A percentile compares a stretch with the other conserved stretches of the same genome.
phyloP scores from a whole-genome alignment of 257 asterid species.

The Capsicum pubescens region DNA sequence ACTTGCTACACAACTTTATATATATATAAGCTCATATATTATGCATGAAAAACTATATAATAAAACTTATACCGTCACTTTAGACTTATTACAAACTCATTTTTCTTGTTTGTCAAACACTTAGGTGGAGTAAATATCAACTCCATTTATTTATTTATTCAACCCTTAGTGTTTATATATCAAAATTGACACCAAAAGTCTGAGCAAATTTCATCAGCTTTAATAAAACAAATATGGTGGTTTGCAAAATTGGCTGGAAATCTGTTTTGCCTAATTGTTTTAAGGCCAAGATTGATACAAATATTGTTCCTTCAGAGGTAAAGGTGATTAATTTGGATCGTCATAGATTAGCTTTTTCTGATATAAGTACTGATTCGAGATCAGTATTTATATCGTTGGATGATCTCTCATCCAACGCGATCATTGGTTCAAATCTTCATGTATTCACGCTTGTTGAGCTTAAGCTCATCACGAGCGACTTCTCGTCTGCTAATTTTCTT shows the following conservation, averaged over 20 bases:
- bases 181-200: not conserved
- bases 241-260: constrained; percentile 32
- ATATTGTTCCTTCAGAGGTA: not conserved
- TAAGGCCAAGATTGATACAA: not conserved
- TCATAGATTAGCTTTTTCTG: constrained; percentile 60
- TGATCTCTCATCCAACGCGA: constrained; percentile 64
- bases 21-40: not conserved
- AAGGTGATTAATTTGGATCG: constrained; percentile 39
- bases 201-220: not conserved
- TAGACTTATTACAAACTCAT: not conserved
- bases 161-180: no score
- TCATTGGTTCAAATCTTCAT: constrained; percentile 68
- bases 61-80: not conserved
- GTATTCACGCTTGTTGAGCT: constrained; percentile 64
- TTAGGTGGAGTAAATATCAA: no score
- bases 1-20: not conserved
- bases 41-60: not conserved
- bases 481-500: constrained; percentile 58
- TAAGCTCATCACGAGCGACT: constrained; percentile 52
- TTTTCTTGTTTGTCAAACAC: not conserved
- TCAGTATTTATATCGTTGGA: constrained; percentile 46
- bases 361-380: constrained; percentile 61
- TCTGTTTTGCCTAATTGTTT: constrained; percentile 41
- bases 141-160: no score
- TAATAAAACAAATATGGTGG: constrained; percentile 7